Evolutionary conservation across 441 rosid species (phyloP).

Genomic region (Gossypium davidsonii): DNA sequence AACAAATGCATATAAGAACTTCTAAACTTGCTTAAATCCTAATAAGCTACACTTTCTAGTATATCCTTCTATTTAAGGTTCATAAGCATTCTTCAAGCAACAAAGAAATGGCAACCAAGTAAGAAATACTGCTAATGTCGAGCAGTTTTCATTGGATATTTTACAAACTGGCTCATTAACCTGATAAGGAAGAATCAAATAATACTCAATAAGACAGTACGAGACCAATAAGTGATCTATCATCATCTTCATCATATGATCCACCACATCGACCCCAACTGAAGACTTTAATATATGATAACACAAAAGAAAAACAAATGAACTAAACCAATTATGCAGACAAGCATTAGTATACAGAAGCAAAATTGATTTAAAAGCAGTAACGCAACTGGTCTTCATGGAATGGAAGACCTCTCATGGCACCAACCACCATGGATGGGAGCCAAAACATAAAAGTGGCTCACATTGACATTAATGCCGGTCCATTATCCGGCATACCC

Average conservation of each 20-base stretch:
- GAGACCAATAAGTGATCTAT: neutral
- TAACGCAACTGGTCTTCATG: neutral
- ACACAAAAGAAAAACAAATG: neutral
- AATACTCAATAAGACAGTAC: neutral
- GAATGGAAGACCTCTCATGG: constrained; percentile 3
- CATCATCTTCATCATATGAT: neutral
- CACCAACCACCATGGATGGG: neutral
- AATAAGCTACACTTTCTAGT: neutral
- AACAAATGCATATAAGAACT: neutral
- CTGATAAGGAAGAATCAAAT: neutral
- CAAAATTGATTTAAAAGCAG: neutral
- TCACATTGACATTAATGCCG: constrained; percentile 67
- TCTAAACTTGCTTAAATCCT: neutral
- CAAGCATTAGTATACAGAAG: neutral
- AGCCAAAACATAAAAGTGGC: constrained; percentile 10
- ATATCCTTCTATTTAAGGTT: neutral
- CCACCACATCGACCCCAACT: too few species aligned
- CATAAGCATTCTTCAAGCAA: neutral
- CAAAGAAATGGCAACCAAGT: neutral
- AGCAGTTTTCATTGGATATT: neutral
- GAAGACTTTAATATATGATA: neutral
- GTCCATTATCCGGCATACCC: constrained; percentile 97
- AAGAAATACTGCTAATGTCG: neutral
- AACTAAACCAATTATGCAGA: neutral
- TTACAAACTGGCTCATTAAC: neutral